Percentiles rank a stretch among this genome's conserved stretches.
phyloP scores from a whole-genome alignment of 2,329 filamentous ascomycete species.

The Leptographium wingfieldii region DNA sequence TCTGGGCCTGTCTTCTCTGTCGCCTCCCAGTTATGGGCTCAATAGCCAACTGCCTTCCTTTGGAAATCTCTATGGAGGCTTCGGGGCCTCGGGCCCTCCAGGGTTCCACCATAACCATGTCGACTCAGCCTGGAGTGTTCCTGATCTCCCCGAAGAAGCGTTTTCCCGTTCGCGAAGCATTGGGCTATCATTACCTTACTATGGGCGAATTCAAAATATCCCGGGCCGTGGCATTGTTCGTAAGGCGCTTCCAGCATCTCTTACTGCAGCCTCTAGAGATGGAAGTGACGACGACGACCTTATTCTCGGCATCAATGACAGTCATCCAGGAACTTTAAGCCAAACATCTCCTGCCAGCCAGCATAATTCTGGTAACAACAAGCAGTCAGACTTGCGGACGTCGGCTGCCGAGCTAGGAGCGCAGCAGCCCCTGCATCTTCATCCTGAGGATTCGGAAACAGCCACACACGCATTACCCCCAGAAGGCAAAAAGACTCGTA shows the following conservation, averaged over 20 bases:
- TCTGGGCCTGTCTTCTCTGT: not conserved
- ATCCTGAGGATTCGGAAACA: not conserved
- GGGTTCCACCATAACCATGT: slow-evolving; percentile 11
- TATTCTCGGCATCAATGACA: slow-evolving; percentile 11
- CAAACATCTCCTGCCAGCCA: not conserved
- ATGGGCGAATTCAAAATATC: no score
- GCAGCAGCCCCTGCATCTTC: not conserved
- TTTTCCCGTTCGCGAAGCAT: not conserved
- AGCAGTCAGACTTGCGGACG: not conserved
- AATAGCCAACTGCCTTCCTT: not conserved
- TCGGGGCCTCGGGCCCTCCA: slow-evolving; percentile 3
- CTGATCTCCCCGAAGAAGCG: slow-evolving; percentile 19
- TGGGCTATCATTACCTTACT: not conserved
- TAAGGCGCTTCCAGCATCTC: slow-evolving; percentile 8
- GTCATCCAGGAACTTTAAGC: not conserved
- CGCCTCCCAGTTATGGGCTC: slow-evolving; percentile 6
- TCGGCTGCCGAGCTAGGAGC: not conserved
- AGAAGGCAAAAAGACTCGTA: not conserved
- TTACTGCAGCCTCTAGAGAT: not conserved
- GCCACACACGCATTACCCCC: not conserved
- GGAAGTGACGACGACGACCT: slow-evolving; percentile 20
- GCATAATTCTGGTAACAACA: not conserved
- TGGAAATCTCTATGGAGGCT: not conserved
- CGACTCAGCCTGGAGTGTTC: slow-evolving; percentile 27
- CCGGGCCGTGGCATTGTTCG: not conserved